Conservation (phyloP, 177 flowering plant species). For the Telopea speciosissima region DNA sequence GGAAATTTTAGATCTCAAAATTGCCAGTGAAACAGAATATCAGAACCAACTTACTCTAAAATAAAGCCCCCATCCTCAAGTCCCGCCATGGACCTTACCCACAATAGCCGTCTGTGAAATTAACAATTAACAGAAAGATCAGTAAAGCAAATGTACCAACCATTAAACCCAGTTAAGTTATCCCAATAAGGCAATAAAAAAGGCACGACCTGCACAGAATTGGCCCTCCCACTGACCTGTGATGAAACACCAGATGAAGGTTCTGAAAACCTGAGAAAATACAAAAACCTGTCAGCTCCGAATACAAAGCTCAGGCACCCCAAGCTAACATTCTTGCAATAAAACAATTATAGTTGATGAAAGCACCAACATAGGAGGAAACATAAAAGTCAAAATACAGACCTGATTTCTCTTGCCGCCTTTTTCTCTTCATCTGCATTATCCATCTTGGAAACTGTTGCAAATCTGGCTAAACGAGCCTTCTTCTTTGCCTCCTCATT, state of each 20-base stretch:
- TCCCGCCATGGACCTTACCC: conserved; percentile 46
- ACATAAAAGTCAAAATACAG: conserved; percentile 2
- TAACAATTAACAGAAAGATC: conserved; percentile 12
- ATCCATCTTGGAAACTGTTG: conserved; percentile 15
- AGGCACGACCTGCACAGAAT: conserved; percentile 30
- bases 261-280: conserved; percentile 52
- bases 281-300: neutral
- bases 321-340: neutral
- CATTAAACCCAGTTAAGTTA: neutral
- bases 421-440: conserved; percentile 69
- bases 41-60: conserved; percentile 18
- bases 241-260: conserved; percentile 27
- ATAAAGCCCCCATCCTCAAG: conserved; percentile 23
- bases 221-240: conserved; percentile 40
- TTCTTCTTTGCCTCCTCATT: conserved; percentile 17
- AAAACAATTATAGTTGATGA: neutral
- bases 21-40: neutral
- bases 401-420: conserved; percentile 86
- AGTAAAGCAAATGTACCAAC: neutral
- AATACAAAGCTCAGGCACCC: conserved; percentile 5
- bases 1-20: neutral
- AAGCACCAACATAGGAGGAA: neutral
- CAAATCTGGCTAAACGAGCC: conserved; percentile 16
- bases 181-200: neutral
- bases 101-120: conserved; percentile 29